These are phyloP conservation scores for Cyclostephanos tholiformis DNA, from an alignment of 108 stramenopile genomes.

Conservation along the genomic window DNA sequence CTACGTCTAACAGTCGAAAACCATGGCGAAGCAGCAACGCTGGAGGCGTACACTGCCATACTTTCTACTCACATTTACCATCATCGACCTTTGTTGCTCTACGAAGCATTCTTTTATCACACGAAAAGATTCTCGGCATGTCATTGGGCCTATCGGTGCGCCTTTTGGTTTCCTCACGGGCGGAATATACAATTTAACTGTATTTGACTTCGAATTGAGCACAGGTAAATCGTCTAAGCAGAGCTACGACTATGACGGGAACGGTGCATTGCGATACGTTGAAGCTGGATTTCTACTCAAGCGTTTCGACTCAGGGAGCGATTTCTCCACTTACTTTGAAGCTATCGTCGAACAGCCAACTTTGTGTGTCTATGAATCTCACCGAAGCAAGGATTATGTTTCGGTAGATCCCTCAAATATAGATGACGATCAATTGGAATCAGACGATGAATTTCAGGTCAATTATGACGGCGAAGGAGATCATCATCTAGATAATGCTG, in stretches of 20 bases:
- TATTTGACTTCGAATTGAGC: constrained; percentile 66
- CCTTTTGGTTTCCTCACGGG: constrained; percentile 90
- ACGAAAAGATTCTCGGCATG: constrained; percentile 50
- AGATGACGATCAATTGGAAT: constrained; percentile 52
- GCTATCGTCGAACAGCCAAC: constrained; percentile 49
- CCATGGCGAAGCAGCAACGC: constrained; percentile 3
- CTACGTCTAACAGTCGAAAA: too few species aligned
- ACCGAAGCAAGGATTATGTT: constrained; percentile 31
- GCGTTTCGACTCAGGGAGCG: constrained; percentile 70
- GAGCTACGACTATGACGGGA: constrained; percentile 7
- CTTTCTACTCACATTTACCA: not conserved
- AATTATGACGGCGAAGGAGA: constrained; percentile 42
- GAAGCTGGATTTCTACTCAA: constrained; percentile 77
- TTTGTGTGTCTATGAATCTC: constrained; percentile 59
- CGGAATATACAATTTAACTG: constrained; percentile 78
- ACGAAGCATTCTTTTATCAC: constrained; percentile 67
- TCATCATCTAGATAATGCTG: constrained; percentile 34
- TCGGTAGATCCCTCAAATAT: constrained; percentile 42
- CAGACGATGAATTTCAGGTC: constrained; percentile 45
- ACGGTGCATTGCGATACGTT: constrained; percentile 39
- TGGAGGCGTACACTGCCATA: not conserved
- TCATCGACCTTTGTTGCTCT: constrained; percentile 6
- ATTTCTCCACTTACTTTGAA: constrained; percentile 64
- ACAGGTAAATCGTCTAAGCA: constrained; percentile 28
- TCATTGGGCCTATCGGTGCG: constrained; percentile 80